Evolutionary conservation across 345 rosid genomes (phyloP), one percentile per base, ranked within the genome.

Genomic region (Orychophragmus violaceus): DNA sequence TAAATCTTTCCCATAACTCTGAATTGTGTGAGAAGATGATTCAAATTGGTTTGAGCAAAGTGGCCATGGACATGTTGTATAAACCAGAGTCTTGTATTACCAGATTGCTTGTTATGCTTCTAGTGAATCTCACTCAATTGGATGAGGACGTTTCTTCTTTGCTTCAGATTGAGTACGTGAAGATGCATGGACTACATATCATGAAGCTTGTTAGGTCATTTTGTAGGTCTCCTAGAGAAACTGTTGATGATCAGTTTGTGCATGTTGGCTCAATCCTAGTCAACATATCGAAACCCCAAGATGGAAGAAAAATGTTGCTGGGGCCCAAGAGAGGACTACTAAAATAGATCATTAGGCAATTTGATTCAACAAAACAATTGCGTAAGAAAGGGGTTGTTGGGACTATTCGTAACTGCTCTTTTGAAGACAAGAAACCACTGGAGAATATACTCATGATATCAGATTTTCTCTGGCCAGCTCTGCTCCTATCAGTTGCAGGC

Each of bases 361-460:
- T 85, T 55, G 95, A 89, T 79, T 87, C 95, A 48, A 74, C 73
- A 13, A 81, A 76, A 74, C 80, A 63, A 32, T 72, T 89, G 81
- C 74, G 95, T 36, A 89, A 82, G 83, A 87, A 82, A 82, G 96
- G 96, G 87, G 98, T 91, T n/a, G n/a, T n/a, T n/a, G n/a, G n/a
- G n/a, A n/a, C n/a, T n/a, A n/a, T n/a, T n/a, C n/a, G n/a, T n/a
- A n/a, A n/a, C n/a, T n/a, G n/a, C n/a, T n/a, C n/a, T n/a, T n/a
- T n/a, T n/a, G n/a, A n/a, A n/a, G n/a, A n/a, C n/a, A n/a, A n/a
- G n/a, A n/a, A n/a, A n/a, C n/a, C n/a, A n/a, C n/a, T n/a, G n/a
- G 83, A 56, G 79, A n/a, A n/a, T n/a, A n/a, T n/a, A n/a, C n/a
- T n/a, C n/a, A n/a, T n/a, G n/a, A n/a, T n/a, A n/a, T n/a, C n/a